phyloP scores from a whole-genome alignment of 2,329 filamentous ascomycete genomes.

The Parastagonospora avenae region DNA sequence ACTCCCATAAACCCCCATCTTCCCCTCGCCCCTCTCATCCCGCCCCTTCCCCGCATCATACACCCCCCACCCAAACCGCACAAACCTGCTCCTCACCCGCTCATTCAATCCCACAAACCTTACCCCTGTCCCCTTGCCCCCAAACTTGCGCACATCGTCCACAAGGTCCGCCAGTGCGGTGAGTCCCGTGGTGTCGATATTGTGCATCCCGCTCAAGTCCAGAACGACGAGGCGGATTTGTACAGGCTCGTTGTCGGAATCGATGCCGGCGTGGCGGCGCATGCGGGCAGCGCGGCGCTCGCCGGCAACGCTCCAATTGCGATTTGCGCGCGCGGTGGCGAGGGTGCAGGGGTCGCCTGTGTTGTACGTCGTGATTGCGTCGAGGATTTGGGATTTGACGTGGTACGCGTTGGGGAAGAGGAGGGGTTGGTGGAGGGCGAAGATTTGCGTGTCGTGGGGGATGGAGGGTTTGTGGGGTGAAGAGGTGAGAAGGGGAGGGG shows the following conservation, averaged over 20 bases:
- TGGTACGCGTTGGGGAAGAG: conserved; percentile 67
- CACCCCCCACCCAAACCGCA: conserved; percentile 42
- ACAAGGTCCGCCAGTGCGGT: conserved; percentile 56
- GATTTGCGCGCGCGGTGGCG: conserved; percentile 45
- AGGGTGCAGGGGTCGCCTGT: conserved; percentile 47
- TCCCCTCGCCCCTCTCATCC: conserved; percentile 8
- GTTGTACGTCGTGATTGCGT: conserved; percentile 57
- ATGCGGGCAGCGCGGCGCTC: conserved; percentile 56
- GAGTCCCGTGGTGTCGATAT: conserved; percentile 61
- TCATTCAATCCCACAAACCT: conserved; percentile 57
- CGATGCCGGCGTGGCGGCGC: conserved; percentile 48
- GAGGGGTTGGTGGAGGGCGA: conserved; percentile 62
- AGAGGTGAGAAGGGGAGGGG: conserved; percentile 11
- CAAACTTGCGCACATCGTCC: conserved; percentile 56
- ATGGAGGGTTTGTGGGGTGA: conserved; percentile 21
- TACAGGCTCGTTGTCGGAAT: conserved; percentile 32
- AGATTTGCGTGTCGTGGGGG: conserved; percentile 59
- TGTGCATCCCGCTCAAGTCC: conserved; percentile 59
- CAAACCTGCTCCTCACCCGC: conserved; percentile 43
- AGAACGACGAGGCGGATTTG: conserved; percentile 58
- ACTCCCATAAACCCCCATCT: conserved; percentile 17
- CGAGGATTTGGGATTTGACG: conserved; percentile 56
- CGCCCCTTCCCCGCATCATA: not conserved
- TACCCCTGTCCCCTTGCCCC: conserved; percentile 53
- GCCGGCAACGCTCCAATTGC: conserved; percentile 61